Percentiles rank a stretch among this genome's conserved stretches.
Evolutionary conservation across 2,329 filamentous ascomycete species (phyloP).

Genomic region (Exserohilum turcica): DNA sequence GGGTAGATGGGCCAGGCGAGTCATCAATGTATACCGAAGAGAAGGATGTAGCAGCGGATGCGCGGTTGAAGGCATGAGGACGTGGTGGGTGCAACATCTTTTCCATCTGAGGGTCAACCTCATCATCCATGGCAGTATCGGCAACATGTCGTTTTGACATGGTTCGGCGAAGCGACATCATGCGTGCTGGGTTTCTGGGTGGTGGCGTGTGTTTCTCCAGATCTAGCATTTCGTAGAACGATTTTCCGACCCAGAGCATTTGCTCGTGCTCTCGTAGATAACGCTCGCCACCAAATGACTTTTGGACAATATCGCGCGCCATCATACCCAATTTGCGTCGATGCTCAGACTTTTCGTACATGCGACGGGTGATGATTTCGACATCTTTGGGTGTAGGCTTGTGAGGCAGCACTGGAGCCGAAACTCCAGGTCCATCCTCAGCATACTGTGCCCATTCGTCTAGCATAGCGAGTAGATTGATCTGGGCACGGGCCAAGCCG

Average conservation of each 20-base stretch:
- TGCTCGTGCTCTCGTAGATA: constrained; percentile 68
- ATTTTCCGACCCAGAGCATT: constrained; percentile 49
- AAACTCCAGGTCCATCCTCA: constrained; percentile 53
- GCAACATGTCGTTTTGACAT: constrained; percentile 6
- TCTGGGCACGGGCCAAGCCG: constrained; percentile 65
- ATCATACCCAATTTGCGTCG: constrained; percentile 64
- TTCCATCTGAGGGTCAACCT: constrained; percentile 39
- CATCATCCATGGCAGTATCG: constrained; percentile 31
- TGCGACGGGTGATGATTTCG: constrained; percentile 59
- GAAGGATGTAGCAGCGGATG: constrained; percentile 39
- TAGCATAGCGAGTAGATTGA: constrained; percentile 65
- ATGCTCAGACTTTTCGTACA: constrained; percentile 65
- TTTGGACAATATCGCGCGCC: constrained; percentile 63
- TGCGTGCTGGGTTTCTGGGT: constrained; percentile 37
- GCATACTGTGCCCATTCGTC: constrained; percentile 66
- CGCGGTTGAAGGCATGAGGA: constrained; percentile 26
- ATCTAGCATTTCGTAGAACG: constrained; percentile 43
- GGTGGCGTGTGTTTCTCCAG: constrained; percentile 33
- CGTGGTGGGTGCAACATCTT: constrained; percentile 47
- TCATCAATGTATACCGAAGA: constrained; percentile 42
- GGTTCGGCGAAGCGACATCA: constrained; percentile 28
- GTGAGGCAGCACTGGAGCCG: constrained; percentile 53
- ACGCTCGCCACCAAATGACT: constrained; percentile 63
- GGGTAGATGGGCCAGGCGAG: constrained; percentile 23
- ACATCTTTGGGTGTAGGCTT: constrained; percentile 59